Conservation (phyloP, 2,329 filamentous ascomycete genomes). For the Ceratocystis albifundus region DNA sequence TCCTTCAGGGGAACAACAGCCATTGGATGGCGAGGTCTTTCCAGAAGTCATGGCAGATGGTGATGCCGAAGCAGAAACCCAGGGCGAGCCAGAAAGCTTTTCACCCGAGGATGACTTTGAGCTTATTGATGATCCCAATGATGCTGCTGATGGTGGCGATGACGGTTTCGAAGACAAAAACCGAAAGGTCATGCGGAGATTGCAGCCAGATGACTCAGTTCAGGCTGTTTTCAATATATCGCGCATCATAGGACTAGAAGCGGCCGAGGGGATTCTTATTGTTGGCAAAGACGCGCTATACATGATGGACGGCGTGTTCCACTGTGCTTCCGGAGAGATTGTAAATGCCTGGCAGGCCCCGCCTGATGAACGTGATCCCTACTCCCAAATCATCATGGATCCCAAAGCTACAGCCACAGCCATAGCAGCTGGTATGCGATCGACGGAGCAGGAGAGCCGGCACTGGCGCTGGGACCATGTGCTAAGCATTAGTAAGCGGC, state of each 20-base stretch:
- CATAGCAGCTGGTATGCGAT: slow-evolving; percentile 24
- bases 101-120: slow-evolving; percentile 81
- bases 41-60: slow-evolving; percentile 12
- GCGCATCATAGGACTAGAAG: slow-evolving; percentile 83
- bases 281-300: slow-evolving; percentile 87
- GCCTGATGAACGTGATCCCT: slow-evolving; percentile 82
- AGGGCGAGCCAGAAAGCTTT: slow-evolving; percentile 1
- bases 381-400: slow-evolving; percentile 83
- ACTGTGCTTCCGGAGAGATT: slow-evolving; percentile 88
- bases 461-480: slow-evolving; percentile 93
- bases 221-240: slow-evolving; percentile 94
- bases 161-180: slow-evolving; percentile 88
- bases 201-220: slow-evolving; percentile 82
- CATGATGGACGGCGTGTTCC: slow-evolving; percentile 92
- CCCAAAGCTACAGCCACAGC: slow-evolving; percentile 17
- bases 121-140: slow-evolving; percentile 84
- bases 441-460: slow-evolving; percentile 65
- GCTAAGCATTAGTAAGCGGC: slow-evolving; percentile 87
- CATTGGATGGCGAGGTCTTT: slow-evolving; percentile 12
- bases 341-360: slow-evolving; percentile 94
- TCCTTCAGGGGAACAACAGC: slow-evolving; percentile 18
- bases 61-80: background rate
- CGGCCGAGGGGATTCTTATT: slow-evolving; percentile 84
- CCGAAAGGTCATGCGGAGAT: slow-evolving; percentile 86
- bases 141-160: slow-evolving; percentile 59